Evolutionary conservation across 2,329 filamentous ascomycete species (phyloP), one percentile per base, ranked within the genome.

Genomic region (Lasiodiplodia gonubiensis): DNA sequence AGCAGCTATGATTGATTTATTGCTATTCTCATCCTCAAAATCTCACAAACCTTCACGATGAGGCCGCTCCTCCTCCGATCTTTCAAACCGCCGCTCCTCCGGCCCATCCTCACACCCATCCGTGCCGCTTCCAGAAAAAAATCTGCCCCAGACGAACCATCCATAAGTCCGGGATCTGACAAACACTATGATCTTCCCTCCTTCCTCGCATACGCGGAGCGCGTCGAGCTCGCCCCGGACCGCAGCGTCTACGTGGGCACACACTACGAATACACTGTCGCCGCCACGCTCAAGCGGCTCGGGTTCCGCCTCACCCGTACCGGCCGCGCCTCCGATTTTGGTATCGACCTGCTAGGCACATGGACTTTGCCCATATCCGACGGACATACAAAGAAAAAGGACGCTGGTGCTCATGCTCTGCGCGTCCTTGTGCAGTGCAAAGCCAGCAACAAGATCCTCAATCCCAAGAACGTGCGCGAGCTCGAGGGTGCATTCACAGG

Each of bases 401-500:
- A 30, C 21, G 16, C 74, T 74, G 25, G 73, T 78, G 49, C 78
- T 16, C 16, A 18, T 18, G 39, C 77, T 2, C 48, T 84, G 33
- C 78, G 75, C 8, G 79, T 86, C 1, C 75, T 88, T 21, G 75
- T 86, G 21, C 92, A 94, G 76, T 94, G 92, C 83, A 95, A 94
- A 77, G 86, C 85, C 16, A 75, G 81, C 21, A 80, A 80, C 49
- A 79, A 82, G 54, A 77, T 83, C 14, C 83, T 86, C 0, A 72
- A 72, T 3, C 91, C 92, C 0, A 80, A 84, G 37, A 81, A 88
- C 55, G 80, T 92, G 10, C 86, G 92, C n/a, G 92, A 94, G 79
- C 84, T 94, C 3, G 91, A 93, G 74, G 94, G 94, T 3, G 88
- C 92, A 0, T 91, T 95, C 74, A 84, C 85, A 1, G 89, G 88